A percentile compares a stretch with the other conserved stretches of the same genome.
These are phyloP conservation scores for Phytophthora cajani DNA, from an alignment of 352 stramenopile species.

Conservation along the genomic window DNA sequence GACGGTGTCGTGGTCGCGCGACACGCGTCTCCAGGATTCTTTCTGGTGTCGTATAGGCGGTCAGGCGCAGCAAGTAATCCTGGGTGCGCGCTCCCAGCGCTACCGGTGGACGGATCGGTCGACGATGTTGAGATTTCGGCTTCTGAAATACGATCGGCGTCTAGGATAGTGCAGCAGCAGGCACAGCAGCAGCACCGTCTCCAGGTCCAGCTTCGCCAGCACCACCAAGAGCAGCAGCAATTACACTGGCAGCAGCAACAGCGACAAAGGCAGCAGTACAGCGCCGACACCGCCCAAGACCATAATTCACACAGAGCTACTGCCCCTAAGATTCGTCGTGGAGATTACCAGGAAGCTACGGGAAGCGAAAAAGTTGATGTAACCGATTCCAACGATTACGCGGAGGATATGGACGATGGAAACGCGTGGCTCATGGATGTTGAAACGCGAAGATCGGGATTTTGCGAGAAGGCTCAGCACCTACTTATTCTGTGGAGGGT, in stretches of 20 bases:
- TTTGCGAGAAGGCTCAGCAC: constrained; percentile 26
- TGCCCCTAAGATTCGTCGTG: background rate
- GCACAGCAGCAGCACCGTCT: background rate
- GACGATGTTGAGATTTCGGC: background rate
- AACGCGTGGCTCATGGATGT: background rate
- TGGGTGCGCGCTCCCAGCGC: background rate
- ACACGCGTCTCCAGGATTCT: constrained; percentile 40
- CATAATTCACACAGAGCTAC: background rate
- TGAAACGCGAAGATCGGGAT: background rate
- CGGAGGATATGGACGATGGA: background rate
- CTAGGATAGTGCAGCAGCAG: background rate
- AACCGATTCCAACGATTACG: background rate
- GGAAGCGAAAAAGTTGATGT: background rate
- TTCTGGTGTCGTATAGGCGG: constrained; percentile 47
- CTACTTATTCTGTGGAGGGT: constrained; percentile 31
- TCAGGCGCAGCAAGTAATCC: constrained; percentile 9
- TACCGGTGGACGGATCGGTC: background rate
- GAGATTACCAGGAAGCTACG: background rate
- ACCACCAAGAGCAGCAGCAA: background rate
- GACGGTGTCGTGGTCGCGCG: constrained; percentile 18
- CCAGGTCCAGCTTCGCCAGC: background rate
- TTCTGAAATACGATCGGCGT: background rate
- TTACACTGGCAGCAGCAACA: background rate
- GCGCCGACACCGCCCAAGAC: background rate
- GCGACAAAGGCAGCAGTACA: background rate